These are phyloP conservation scores for Collybia mongolica DNA, from an alignment of 768 basidiomycete genomes.

Conservation along the genomic window DNA sequence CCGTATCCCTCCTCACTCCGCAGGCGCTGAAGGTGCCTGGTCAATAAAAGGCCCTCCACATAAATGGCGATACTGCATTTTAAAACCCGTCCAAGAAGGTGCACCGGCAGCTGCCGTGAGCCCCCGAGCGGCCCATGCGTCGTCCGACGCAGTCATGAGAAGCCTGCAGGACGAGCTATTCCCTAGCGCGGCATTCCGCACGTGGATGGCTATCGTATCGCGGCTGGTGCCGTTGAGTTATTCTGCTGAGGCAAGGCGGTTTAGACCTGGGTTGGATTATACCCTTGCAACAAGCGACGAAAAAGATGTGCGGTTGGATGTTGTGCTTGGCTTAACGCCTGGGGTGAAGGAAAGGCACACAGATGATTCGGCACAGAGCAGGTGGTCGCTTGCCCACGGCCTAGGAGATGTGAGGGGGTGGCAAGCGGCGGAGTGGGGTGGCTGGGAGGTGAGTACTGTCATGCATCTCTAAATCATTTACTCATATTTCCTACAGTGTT, in stretches of 20 bases:
- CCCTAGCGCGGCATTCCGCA: constrained; percentile 78
- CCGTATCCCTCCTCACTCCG: constrained; percentile 64
- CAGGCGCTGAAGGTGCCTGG: constrained; percentile 67
- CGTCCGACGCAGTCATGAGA: constrained; percentile 59
- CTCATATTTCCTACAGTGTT: constrained; percentile 54
- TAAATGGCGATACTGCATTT: constrained; percentile 88
- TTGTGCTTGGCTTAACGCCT: constrained; percentile 85
- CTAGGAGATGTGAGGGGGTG: constrained; percentile 45
- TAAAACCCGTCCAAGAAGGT: constrained; percentile 38
- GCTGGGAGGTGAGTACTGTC: constrained; percentile 76
- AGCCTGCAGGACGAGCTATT: constrained; percentile 77
- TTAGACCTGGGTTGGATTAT: constrained; percentile 92
- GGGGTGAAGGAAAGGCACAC: constrained; percentile 36
- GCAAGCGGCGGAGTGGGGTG: constrained; percentile 81
- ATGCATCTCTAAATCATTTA: constrained; percentile 6
- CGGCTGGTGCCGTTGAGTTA: constrained; percentile 70
- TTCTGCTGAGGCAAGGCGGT: constrained; percentile 79
- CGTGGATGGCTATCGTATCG: constrained; percentile 82
- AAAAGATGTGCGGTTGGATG: constrained; percentile 79
- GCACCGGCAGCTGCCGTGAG: constrained; percentile 44
- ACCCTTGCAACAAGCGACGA: constrained; percentile 89
- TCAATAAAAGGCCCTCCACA: constrained; percentile 83
- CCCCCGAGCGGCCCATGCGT: constrained; percentile 50
- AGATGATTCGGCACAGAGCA: constrained; percentile 21
- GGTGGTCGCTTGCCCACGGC: constrained; percentile 24